Percentiles rank a stretch among this genome's conserved stretches.
These are phyloP conservation scores for Claviceps maximensis DNA, from an alignment of 2,329 filamentous ascomycete species.

Conservation along the genomic window DNA sequence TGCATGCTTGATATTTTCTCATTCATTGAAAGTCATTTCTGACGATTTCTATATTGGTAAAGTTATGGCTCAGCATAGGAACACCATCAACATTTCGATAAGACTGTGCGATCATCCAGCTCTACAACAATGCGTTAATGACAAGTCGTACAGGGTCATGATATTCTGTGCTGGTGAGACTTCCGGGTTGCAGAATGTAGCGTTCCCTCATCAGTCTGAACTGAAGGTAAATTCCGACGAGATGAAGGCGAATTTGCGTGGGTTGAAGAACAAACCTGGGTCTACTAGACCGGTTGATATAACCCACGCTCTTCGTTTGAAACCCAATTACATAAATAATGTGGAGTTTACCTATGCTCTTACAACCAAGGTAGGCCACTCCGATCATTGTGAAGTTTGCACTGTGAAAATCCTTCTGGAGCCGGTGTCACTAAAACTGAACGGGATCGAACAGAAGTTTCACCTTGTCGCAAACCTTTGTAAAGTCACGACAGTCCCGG, in stretches of 20 bases:
- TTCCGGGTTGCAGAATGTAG: slow-evolving; percentile 56
- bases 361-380: slow-evolving; percentile 62
- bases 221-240: slow-evolving; percentile 81
- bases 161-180: slow-evolving; percentile 67
- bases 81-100: slow-evolving; percentile 32
- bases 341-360: slow-evolving; percentile 85
- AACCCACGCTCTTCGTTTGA: slow-evolving; percentile 60
- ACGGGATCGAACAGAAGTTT: slow-evolving; percentile 42
- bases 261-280: slow-evolving; percentile 89
- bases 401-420: neutral
- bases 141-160: slow-evolving; percentile 59
- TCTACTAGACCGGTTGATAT: slow-evolving; percentile 91
- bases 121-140: slow-evolving; percentile 41
- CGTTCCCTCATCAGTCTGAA: slow-evolving; percentile 87
- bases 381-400: slow-evolving; percentile 1
- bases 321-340: slow-evolving; percentile 57
- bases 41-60: slow-evolving; percentile 3
- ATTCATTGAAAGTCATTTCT: slow-evolving; percentile 14
- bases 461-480: slow-evolving; percentile 66
- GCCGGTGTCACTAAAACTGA: slow-evolving; percentile 9
- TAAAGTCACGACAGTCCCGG: slow-evolving; percentile 54
- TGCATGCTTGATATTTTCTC: slow-evolving; percentile 10
- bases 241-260: slow-evolving; percentile 83
- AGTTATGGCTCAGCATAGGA: slow-evolving; percentile 44
- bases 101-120: slow-evolving; percentile 37